Base-by-base conservation (phyloP, 768 basidiomycete species). In the Boletus rubroflammeus region DNA sequence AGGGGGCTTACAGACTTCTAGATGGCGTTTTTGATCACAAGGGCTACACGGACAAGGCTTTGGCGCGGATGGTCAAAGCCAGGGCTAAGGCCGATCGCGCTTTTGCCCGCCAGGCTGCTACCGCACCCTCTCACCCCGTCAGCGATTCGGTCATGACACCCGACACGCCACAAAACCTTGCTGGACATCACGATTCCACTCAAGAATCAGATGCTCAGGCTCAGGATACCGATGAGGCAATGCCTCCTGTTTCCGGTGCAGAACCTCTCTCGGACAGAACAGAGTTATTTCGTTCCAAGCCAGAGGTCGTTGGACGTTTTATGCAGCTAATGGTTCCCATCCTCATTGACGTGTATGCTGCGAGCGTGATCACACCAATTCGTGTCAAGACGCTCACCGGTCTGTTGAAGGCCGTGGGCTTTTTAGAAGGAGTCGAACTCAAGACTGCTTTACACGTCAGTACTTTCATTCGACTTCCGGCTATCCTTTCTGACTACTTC, bases 311-410 rank as follows among this genome's bases (percentile, higher is more conserved):
- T 46, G 84, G 81, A 19, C 81, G 85, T 15, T 98, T 94, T 71
- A 90, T 95, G 81, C 82, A 84, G 44, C 76, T 96, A 32, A 84
- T 93, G 63, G 86, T 98, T 0, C 97, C 97, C 1, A 93, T 97
- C 51, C 80, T 99, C 51, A 86, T 98, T 54, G 97, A 98, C 63
- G 95, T 99, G n/a, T 98, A 98, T 71, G 90, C 95, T n/a, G 96
- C 97, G 29, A 97, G 93, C 68, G 95, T 98, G 26, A 85, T 87
- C 46, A 83, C 86, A 0, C 84, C 90, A 3, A 85, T 98, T 11
- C 81, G 97, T 55, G 82, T 89, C 40, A 95, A 96, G 75, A 92
- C 93, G 0, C 75, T 98, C 57, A 89, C 86, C 0, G 93, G 88
- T 1, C 64, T 98, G 47, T 72, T 97, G 59, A 97, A 98, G 69